Conservation (phyloP, 129 eudicot species). For the Flaveria brownii region DNA sequence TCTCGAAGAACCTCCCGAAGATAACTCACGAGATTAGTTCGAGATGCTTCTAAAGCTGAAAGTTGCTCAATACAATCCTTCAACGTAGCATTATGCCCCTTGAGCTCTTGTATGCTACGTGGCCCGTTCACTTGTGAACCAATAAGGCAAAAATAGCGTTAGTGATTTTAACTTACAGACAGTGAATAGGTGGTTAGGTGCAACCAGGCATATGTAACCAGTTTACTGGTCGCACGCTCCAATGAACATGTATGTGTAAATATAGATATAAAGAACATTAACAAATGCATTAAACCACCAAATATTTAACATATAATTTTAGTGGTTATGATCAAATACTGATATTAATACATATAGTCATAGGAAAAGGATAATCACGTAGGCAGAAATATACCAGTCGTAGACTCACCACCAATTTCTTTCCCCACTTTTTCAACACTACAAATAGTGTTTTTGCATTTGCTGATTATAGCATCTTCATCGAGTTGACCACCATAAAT, state of each 20-base stretch:
- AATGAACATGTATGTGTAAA: too few species aligned
- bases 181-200: not conserved
- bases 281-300: not conserved
- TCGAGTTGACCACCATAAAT: conserved; percentile 58
- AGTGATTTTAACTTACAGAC: not conserved
- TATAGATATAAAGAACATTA: not conserved
- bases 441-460: conserved; percentile 57
- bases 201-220: not conserved
- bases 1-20: conserved; percentile 74
- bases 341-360: not conserved
- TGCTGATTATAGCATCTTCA: conserved; percentile 64
- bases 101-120: conserved; percentile 59
- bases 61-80: conserved; percentile 72
- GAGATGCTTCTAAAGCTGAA: conserved; percentile 58
- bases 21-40: conserved; percentile 67
- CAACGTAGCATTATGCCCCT: conserved; percentile 66
- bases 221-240: not conserved
- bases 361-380: not conserved
- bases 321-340: not conserved
- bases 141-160: not conserved
- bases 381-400: conserved; percentile 49
- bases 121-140: conserved; percentile 42
- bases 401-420: conserved; percentile 52
- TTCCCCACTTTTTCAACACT: conserved; percentile 65
- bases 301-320: not conserved